Conservation (phyloP, 176 grass and related monocot genomes). For the Rhynchospora breviuscula region DNA sequence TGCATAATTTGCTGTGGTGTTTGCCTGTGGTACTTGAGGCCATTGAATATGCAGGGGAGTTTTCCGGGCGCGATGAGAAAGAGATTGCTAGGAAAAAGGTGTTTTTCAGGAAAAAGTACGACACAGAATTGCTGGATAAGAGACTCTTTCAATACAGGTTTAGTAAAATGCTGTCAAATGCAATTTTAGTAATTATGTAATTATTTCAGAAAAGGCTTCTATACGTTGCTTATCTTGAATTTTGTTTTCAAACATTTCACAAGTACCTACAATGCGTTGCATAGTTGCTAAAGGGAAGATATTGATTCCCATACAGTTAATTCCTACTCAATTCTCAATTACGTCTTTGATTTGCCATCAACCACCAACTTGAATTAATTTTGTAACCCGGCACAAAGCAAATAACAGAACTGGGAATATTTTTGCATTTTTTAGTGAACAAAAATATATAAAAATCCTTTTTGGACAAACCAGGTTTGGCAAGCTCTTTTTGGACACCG, state of each 20-base stretch:
- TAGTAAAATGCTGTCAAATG: background rate
- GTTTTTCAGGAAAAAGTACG: constrained; percentile 63
- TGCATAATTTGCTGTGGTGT: constrained; percentile 77
- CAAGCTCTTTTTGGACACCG: constrained; percentile 40
- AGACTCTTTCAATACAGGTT: constrained; percentile 58
- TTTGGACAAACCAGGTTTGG: constrained; percentile 30
- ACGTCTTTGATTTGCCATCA: background rate
- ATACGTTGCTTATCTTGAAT: background rate
- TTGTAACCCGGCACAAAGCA: background rate
- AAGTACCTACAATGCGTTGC: background rate
- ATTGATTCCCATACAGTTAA: background rate
- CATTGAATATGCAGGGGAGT: constrained; percentile 50
- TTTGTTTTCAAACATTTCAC: background rate
- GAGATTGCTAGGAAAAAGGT: constrained; percentile 35
- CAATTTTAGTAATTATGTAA: background rate
- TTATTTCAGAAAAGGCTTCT: too few relatives aligned
- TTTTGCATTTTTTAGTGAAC: background rate
- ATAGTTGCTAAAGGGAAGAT: background rate
- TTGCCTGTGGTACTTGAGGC: constrained; percentile 70
- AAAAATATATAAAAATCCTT: background rate
- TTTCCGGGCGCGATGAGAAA: constrained; percentile 41
- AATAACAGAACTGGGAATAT: background rate
- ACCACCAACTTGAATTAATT: background rate
- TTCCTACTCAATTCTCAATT: background rate
- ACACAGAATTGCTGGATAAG: constrained; percentile 55